A percentile compares a stretch with the other conserved stretches of the same genome.
Conservation (phyloP, 2,329 filamentous ascomycete species). For the Fusarium sp. region DNA sequence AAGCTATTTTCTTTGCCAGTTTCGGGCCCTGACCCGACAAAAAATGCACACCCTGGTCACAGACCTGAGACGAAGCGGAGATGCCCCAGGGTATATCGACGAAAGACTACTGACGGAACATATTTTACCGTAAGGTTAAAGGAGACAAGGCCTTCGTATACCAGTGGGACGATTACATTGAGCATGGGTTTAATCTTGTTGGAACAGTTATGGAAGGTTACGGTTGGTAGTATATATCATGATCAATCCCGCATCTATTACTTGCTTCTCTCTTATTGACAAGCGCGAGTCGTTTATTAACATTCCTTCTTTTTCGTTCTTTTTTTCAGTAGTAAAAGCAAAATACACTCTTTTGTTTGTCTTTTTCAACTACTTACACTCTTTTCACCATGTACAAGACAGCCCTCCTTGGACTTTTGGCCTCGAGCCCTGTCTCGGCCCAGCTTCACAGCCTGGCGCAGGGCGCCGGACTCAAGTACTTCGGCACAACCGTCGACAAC, state of each 20-base stretch:
- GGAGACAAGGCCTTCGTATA: conserved; percentile 8
- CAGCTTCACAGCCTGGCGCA: conserved; percentile 67
- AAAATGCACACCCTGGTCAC: conserved; percentile 24
- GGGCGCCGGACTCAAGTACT: conserved; percentile 70
- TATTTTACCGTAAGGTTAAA: conserved; percentile 41
- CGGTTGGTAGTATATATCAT: conserved; percentile 29
- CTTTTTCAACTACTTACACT: conserved; percentile 10
- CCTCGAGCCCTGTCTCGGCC: conserved; percentile 46
- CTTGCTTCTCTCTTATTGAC: conserved; percentile 10
- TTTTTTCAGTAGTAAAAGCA: conserved; percentile 11
- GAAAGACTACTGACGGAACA: conserved; percentile 39
- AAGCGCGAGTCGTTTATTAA: conserved; percentile 24
- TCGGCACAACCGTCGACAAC: conserved; percentile 75
- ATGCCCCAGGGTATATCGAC: conserved; percentile 31
- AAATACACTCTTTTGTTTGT: conserved; percentile 24
- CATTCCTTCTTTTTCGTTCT: conserved; percentile 18
- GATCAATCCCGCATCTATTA: conserved; percentile 7
- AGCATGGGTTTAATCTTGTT: conserved; percentile 14
- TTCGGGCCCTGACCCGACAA: conserved; percentile 18
- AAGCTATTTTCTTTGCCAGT: conserved; percentile 22
- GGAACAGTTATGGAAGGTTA: neutral
- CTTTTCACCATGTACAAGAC: conserved; percentile 42
- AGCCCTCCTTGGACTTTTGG: conserved; percentile 45
- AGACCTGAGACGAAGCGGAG: conserved; percentile 47
- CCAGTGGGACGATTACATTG: conserved; percentile 18